A percentile compares a stretch with the other conserved stretches of the same genome.
Conservation (phyloP, 331 rosid species). For the Acacia pycnantha region DNA sequence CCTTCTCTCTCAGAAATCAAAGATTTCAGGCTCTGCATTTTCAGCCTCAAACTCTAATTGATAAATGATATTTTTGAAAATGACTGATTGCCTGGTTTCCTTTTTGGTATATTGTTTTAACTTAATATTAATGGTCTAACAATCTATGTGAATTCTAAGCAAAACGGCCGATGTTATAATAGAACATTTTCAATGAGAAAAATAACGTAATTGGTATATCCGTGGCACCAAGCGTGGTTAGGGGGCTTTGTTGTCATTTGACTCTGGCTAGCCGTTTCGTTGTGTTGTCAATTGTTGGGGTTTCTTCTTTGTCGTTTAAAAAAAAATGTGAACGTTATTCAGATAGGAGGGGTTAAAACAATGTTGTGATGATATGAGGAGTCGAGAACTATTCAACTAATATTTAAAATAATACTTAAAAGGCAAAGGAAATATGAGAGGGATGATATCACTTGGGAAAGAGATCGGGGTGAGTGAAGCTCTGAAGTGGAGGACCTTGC, state of each 20-base stretch:
- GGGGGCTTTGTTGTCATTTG: not conserved
- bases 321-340: not conserved
- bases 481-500: conserved; percentile 30
- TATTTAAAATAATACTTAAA: not conserved
- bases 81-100: not conserved
- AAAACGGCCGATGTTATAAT: not conserved
- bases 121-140: not conserved
- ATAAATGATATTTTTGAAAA: not conserved
- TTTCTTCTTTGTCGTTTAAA: not conserved
- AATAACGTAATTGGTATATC: not conserved
- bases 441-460: not conserved
- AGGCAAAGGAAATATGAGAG: not conserved
- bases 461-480: not conserved
- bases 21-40: not conserved
- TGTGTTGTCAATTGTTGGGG: not conserved
- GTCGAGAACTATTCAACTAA: not conserved
- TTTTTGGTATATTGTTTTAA: not conserved
- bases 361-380: not conserved
- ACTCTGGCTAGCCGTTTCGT: not conserved
- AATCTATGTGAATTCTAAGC: not conserved
- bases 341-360: not conserved
- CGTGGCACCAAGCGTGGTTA: not conserved
- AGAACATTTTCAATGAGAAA: not conserved
- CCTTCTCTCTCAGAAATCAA: not conserved
- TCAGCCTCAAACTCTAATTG: not conserved